Conservation (phyloP, 768 basidiomycete species). For the Suillus ampliporus region DNA sequence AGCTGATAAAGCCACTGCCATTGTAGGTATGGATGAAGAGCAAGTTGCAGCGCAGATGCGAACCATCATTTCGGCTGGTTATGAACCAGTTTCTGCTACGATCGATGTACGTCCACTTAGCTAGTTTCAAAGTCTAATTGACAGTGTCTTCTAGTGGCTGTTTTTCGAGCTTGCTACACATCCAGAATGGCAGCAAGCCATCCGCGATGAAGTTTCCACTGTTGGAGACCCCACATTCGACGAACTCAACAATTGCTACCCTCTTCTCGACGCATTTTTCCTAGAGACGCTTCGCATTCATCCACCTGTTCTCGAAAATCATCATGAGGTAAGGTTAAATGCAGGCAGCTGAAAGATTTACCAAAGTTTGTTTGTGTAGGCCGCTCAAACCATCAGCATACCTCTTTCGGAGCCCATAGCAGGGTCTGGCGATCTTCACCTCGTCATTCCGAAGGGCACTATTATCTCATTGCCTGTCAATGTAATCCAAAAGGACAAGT, state of each 20-base stretch:
- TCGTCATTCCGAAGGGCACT: constrained; percentile 63
- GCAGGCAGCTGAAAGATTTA: background rate
- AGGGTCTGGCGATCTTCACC: constrained; percentile 46
- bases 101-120: constrained; percentile 33
- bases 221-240: constrained; percentile 58
- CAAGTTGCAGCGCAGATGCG: constrained; percentile 65
- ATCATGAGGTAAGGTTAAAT: constrained; percentile 56
- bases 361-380: constrained; percentile 37
- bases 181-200: constrained; percentile 54
- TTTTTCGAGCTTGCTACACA: constrained; percentile 65
- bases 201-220: constrained; percentile 59
- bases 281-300: constrained; percentile 68
- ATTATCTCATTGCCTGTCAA: constrained; percentile 59
- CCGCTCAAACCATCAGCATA: constrained; percentile 54
- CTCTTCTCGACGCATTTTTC: constrained; percentile 64
- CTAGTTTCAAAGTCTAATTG: constrained; percentile 2
- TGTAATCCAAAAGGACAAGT: constrained; percentile 58
- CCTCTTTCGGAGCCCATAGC: constrained; percentile 60
- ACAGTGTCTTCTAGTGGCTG: constrained; percentile 54
- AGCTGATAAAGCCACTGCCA: constrained; percentile 49
- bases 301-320: constrained; percentile 67
- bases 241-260: constrained; percentile 51
- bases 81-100: constrained; percentile 44
- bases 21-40: constrained; percentile 50
- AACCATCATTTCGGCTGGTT: constrained; percentile 64